These are phyloP conservation scores for Bacidia rubella DNA, from an alignment of 495 filamentous ascomycete species.

Conservation along the genomic window DNA sequence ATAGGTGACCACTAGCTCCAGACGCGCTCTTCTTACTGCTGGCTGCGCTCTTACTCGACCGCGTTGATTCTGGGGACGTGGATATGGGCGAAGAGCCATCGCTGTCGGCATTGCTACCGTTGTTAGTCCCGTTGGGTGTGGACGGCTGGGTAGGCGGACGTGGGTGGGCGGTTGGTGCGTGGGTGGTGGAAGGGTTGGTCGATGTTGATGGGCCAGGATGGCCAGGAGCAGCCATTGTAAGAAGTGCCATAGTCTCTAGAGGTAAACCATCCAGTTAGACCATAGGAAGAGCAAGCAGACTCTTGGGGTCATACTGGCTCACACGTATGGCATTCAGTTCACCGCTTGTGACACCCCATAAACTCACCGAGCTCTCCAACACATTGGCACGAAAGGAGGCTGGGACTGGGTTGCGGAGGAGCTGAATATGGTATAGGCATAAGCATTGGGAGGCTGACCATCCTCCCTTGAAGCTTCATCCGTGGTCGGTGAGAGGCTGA, in stretches of 20 bases:
- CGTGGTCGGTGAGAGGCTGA: neutral
- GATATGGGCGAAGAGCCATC: neutral
- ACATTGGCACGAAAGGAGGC: neutral
- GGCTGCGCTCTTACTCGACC: neutral
- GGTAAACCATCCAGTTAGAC: neutral
- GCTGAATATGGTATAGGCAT: neutral
- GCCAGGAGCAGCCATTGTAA: neutral
- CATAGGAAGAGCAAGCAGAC: neutral
- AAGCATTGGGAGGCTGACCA: neutral
- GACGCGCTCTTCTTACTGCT: neutral
- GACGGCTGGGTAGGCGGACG: too few species aligned
- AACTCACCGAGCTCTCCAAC: neutral
- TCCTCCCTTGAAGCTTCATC: neutral
- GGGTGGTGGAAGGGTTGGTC: too few species aligned
- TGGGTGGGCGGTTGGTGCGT: too few species aligned
- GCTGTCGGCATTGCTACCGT: neutral
- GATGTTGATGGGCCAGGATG: too few species aligned
- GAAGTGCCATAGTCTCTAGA: neutral
- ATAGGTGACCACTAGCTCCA: neutral
- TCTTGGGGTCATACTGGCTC: neutral
- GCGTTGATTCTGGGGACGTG: conserved; percentile 1
- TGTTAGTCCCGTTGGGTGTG: neutral
- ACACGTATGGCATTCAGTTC: neutral
- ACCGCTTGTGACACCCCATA: neutral
- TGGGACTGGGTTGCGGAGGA: neutral